phyloP scores from a whole-genome alignment of 257 asterid species.

The Solanum verrucosum region DNA sequence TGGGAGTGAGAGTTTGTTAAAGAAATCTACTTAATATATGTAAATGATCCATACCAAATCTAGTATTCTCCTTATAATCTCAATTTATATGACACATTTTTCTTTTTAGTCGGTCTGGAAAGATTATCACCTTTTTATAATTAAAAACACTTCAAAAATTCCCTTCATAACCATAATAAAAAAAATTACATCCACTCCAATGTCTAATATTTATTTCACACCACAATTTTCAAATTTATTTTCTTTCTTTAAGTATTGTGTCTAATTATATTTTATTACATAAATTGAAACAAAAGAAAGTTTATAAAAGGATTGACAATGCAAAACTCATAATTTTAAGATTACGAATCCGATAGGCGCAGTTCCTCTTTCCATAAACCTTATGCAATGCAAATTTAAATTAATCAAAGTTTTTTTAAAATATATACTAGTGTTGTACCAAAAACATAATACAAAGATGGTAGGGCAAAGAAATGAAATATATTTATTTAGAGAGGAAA shows the following conservation, averaged over 20 bases:
- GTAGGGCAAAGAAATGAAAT: not conserved
- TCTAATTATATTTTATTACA: not conserved
- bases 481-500: not conserved
- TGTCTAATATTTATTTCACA: not conserved
- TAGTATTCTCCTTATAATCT: not conserved
- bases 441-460: not conserved
- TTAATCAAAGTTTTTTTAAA: not conserved
- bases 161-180: not conserved
- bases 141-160: not conserved
- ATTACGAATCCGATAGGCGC: fast-evolving
- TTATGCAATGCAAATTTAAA: not conserved
- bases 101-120: not conserved
- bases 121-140: not conserved
- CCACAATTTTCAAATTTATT: not conserved
- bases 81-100: not conserved
- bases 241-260: not conserved
- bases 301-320: not conserved
- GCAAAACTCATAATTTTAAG: not conserved
- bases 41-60: not conserved
- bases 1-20: not conserved
- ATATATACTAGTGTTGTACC: not conserved
- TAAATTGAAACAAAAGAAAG: no score
- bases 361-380: not conserved
- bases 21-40: not conserved
- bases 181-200: not conserved